These are phyloP conservation scores for Fusarium bactridioides DNA, from an alignment of 2,329 filamentous ascomycete genomes.

Conservation along the genomic window DNA sequence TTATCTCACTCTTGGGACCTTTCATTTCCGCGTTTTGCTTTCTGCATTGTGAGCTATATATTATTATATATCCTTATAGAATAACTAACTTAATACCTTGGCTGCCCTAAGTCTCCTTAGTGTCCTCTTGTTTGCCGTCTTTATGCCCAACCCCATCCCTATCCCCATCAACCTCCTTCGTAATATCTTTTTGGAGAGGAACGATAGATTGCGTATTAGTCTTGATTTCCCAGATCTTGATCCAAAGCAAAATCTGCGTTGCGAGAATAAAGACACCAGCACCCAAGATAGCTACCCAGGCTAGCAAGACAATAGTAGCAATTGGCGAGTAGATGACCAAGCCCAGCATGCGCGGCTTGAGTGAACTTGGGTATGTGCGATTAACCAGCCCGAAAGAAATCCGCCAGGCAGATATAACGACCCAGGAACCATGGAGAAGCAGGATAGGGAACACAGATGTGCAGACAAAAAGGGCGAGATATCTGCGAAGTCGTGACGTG, in stretches of 20 bases:
- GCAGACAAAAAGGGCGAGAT: background rate
- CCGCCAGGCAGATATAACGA: constrained; percentile 16
- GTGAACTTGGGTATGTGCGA: constrained; percentile 8
- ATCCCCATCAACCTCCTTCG: background rate
- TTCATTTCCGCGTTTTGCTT: no score
- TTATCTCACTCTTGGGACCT: fast-evolving
- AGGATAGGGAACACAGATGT: background rate
- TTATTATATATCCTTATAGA: no score
- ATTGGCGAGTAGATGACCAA: constrained; percentile 8
- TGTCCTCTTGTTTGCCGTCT: background rate
- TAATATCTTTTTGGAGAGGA: background rate
- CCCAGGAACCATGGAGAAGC: constrained; percentile 18
- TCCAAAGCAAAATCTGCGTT: background rate
- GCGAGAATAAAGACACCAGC: background rate
- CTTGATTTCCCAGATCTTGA: background rate
- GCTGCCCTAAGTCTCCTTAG: background rate
- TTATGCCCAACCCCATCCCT: background rate
- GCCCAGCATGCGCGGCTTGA: constrained; percentile 3
- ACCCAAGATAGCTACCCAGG: background rate
- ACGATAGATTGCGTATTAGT: background rate
- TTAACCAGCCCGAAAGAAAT: constrained; percentile 1
- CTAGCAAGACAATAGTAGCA: background rate
- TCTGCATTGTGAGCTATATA: no score
- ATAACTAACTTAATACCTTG: no score
- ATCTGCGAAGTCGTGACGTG: constrained; percentile 5